phyloP scores from a whole-genome alignment of 176 grass and related monocot species.

The Puya raimondii region DNA sequence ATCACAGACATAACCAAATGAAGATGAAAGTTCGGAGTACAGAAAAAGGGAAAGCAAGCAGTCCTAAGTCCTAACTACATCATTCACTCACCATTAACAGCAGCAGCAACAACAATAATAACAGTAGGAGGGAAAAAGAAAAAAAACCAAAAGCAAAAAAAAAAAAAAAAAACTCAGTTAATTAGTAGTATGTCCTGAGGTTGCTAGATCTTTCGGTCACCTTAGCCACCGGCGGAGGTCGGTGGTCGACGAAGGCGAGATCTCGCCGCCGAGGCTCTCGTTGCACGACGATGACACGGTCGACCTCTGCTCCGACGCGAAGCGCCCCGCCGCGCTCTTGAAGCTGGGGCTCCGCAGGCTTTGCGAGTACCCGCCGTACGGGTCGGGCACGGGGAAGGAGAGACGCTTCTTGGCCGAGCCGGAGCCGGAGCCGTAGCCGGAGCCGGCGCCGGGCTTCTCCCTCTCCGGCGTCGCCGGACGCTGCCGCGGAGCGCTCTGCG shows the following conservation, averaged over 20 bases:
- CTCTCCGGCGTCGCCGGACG: conserved; percentile 58
- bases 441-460: conserved; percentile 19
- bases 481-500: conserved; percentile 78
- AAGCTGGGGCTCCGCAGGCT: conserved; percentile 83
- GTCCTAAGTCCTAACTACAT: too few species aligned
- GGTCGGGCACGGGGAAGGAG: conserved; percentile 52
- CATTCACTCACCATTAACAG: neutral
- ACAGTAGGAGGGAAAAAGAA: neutral
- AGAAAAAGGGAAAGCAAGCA: too few species aligned
- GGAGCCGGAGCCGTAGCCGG: neutral
- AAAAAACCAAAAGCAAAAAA: neutral
- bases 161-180: neutral
- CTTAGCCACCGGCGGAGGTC: conserved; percentile 75
- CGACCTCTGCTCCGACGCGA: conserved; percentile 64
- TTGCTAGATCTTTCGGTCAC: conserved; percentile 10
- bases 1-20: too few species aligned
- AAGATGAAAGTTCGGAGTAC: too few species aligned
- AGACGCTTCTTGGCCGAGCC: conserved; percentile 62
- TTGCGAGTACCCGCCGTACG: conserved; percentile 34
- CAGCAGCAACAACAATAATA: conserved; percentile 8
- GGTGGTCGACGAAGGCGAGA: conserved; percentile 76
- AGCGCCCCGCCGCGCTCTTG: conserved; percentile 70
- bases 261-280: conserved; percentile 61
- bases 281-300: conserved; percentile 76
- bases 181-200: conserved; percentile 5